phyloP scores from a whole-genome alignment of 371 early-diverging fungal genomes.

The Syncephalastrum contaminatum region DNA sequence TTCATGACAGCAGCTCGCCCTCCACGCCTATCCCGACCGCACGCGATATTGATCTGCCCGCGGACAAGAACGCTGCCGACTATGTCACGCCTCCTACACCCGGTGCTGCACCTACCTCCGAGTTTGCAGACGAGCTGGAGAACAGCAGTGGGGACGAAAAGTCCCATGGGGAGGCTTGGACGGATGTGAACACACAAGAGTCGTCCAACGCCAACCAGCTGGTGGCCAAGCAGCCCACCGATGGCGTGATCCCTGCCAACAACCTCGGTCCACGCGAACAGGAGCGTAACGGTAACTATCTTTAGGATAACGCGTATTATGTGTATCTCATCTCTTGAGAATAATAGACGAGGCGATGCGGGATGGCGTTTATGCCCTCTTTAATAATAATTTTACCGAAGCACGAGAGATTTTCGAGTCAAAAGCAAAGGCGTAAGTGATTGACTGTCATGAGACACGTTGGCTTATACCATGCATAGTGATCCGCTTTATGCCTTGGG shows the following conservation, averaged over 20 bases:
- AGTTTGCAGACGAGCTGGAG: conserved; percentile 8
- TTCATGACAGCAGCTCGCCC: conserved; percentile 9
- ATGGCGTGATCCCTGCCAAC: conserved; percentile 30
- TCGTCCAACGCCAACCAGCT: no score
- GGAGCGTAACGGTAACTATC: conserved; percentile 14
- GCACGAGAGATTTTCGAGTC: conserved; percentile 39
- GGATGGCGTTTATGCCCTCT: conserved; percentile 48
- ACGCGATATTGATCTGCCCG: conserved; percentile 12
- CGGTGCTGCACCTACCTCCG: conserved; percentile 23
- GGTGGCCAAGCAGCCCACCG: no score
- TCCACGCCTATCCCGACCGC: conserved; percentile 10
- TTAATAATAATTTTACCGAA: conserved; percentile 55
- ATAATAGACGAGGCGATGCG: conserved; percentile 48
- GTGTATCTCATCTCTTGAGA: neutral
- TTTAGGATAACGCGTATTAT: neutral
- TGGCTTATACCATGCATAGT: conserved; percentile 11
- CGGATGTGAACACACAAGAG: no score
- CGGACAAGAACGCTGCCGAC: conserved; percentile 46
- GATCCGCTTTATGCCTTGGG: conserved; percentile 46
- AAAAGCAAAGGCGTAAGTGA: conserved; percentile 30
- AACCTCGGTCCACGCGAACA: conserved; percentile 49
- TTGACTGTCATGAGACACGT: neutral
- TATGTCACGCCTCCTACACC: conserved; percentile 47
- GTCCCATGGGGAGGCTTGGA: no score
- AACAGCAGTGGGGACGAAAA: neutral